Conservation (phyloP, 441 rosid genomes). For the Theobroma grandiflorum region DNA sequence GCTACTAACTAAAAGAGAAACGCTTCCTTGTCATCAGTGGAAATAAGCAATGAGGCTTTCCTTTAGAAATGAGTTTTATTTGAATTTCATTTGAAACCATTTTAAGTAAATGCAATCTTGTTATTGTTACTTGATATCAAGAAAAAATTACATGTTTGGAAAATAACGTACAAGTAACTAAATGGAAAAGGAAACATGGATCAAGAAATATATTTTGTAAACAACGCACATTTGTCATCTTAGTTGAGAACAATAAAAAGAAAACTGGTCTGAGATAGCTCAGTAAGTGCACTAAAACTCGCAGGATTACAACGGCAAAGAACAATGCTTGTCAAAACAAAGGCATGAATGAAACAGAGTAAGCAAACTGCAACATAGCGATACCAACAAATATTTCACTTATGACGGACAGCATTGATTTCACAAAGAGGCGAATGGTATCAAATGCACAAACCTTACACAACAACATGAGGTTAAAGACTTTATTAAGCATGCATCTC, state of each 20-base stretch:
- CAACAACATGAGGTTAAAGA: not conserved
- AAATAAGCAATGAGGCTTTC: too few species aligned
- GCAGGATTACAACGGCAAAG: not conserved
- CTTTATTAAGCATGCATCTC: not conserved
- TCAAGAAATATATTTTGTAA: not conserved
- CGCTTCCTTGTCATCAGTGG: too few species aligned
- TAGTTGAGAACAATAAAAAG: not conserved
- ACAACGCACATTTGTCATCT: not conserved
- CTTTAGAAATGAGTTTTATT: too few species aligned
- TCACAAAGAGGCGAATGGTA: not conserved
- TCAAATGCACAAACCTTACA: constrained; percentile 7
- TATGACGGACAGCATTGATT: not conserved
- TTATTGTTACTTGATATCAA: too few species aligned
- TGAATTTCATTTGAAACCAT: not conserved
- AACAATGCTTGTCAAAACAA: not conserved
- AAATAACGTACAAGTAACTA: too few species aligned
- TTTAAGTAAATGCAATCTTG: not conserved
- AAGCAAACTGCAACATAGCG: not conserved
- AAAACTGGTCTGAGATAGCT: not conserved
- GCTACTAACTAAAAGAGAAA: too few species aligned
- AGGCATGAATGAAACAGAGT: not conserved
- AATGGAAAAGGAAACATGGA: not conserved
- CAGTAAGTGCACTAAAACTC: not conserved
- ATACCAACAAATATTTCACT: not conserved
- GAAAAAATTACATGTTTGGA: not conserved